phyloP scores from a whole-genome alignment of 1,284 basidiomycete species.

The Bondarzewia mesenterica region DNA sequence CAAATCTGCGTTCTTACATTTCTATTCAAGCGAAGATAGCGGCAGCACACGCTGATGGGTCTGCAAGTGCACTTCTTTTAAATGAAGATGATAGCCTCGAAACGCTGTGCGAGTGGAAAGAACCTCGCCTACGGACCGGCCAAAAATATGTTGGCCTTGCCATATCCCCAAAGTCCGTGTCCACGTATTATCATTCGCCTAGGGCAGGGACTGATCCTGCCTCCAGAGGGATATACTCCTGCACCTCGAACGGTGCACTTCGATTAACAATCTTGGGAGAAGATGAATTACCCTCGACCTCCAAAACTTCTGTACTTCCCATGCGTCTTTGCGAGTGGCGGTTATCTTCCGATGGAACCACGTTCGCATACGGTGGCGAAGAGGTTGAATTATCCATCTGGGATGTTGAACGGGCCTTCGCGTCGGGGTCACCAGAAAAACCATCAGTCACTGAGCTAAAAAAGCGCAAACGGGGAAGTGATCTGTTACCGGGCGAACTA shows the following conservation, averaged over 20 bases:
- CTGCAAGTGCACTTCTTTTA: constrained; percentile 34
- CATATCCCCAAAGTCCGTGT: constrained; percentile 34
- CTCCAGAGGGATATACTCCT: constrained; percentile 50
- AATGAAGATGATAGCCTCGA: constrained; percentile 30
- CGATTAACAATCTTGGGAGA: constrained; percentile 32
- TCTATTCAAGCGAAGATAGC: constrained; percentile 42
- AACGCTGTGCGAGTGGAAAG: constrained; percentile 47
- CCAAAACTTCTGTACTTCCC: constrained; percentile 38
- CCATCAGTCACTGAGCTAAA: constrained; percentile 23
- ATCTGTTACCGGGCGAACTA: constrained; percentile 60
- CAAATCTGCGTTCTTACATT: constrained; percentile 6
- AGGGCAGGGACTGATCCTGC: not conserved
- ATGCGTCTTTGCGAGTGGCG: constrained; percentile 60
- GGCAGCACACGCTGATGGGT: constrained; percentile 53
- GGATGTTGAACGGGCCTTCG: constrained; percentile 68
- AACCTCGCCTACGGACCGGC: constrained; percentile 43
- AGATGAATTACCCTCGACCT: constrained; percentile 18
- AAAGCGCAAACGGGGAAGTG: constrained; percentile 65
- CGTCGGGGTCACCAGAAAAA: constrained; percentile 8
- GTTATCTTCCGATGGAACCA: constrained; percentile 40
- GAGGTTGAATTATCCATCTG: constrained; percentile 85
- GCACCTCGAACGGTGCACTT: constrained; percentile 67
- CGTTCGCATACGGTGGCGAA: constrained; percentile 79
- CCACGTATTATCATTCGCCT: not conserved
- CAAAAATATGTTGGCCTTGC: constrained; percentile 57